Base-by-base conservation (phyloP, 495 filamentous ascomycete species). In the Usnea hakonensis region DNA sequence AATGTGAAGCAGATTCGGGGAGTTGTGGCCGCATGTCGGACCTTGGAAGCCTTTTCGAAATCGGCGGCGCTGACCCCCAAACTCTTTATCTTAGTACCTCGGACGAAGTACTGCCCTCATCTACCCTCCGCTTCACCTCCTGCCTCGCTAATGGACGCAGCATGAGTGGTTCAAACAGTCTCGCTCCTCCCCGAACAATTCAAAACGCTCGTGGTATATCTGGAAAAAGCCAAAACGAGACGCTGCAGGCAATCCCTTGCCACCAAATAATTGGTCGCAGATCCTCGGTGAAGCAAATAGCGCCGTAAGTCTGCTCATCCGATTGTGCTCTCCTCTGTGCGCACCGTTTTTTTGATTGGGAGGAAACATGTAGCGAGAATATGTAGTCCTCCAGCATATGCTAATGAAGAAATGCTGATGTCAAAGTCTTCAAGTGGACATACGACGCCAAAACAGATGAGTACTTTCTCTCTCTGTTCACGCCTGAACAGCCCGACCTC, bases 401-500 rank as follows among this genome's bases (percentile, higher is more conserved):
- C 4, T 2, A 11, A 50, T 14, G 13, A 7, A 4, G 23, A 2
- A 30, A 13, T 30, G 13, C 46, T 50, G 23, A 50, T 17, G 5
- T 14, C 26, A 26, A 50, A 5, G 5, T 28, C 23, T 50, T 30
- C 11, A 50, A 50, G 46, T 90, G 87, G 87, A 77, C 77, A 38
- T 88, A 78, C 56, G 85, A 87, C 61, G 77, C 81, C 48, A 60
- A 68, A 13, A 85, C 82, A 0, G 75, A 80, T 6, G 80, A 89
- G 69, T 89, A 84, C 61, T 89, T 85, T 65, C 77, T 90, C 2
- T 81, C 83, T 62, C 74, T 88, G 10, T 89, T 87, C 61, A 76
- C 82, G 1, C 70, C 75, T 16, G 73, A 81, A 53, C 84, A 88
- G 67, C 85, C 87, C 7, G 87, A 90, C 65, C 76, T 89, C 17